Evolutionary conservation across 208 protist genomes (phyloP), one percentile per base, ranked within the genome.

Genomic region (Naegleria lovaniensis): DNA sequence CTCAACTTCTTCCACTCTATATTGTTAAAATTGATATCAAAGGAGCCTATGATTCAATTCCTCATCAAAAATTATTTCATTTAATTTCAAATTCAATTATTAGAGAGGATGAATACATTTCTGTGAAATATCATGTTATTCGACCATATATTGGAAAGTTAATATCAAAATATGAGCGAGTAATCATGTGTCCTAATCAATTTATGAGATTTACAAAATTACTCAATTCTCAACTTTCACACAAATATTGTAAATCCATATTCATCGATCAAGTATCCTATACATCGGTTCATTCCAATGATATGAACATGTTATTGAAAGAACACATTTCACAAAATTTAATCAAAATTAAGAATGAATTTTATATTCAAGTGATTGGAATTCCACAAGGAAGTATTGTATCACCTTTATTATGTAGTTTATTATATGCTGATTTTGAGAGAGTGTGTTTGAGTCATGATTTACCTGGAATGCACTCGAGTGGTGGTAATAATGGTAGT

Each of bases 341-440:
- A 38, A 16, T 88, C 5, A 51, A 58, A 39, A 38, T n/a, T 19
- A n/a, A 38, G 36, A 38, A 13, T 22, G 25, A 59, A 19, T 88
- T 58, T 88, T 88, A 59, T 88, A n/a, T n/a, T 59, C 85, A 88
- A 88, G 29, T 29, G 6, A 38, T 39, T 33, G 85, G 85, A 11
- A 88, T 88, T 59, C 85, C 85, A n/a, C 85, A 88, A 58, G 85
- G 85, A 22, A 59, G 41, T 38, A 38, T 88, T 59, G 16, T 59
- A 38, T 88, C 85, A 33, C 85, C 85, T 13, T 59, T 88, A 16
- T 25, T 88, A 22, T 88, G 85, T 58, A 59, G 41, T 58, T 88
- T 38, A 13, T 38, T 58, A 38, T 88, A 88, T 88, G 85, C 41
- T 38, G 41, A 88, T 58, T 38, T 88, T 29, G 85, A 88, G 36